These are phyloP conservation scores for Boletellus deceptivus DNA, from an alignment of 1,284 basidiomycete species.

Conservation along the genomic window DNA sequence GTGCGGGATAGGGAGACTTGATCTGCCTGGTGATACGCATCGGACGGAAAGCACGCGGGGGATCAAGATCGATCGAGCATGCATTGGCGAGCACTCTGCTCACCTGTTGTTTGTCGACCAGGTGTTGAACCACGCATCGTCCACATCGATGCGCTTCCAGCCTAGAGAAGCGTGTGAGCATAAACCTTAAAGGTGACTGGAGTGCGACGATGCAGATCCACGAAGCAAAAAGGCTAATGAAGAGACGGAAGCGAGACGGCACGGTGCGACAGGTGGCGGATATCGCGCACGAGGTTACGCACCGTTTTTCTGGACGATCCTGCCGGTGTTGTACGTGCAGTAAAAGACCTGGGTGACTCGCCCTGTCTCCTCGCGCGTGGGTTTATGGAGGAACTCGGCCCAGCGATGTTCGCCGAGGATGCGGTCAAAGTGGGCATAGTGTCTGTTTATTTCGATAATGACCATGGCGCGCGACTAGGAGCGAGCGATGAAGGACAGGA, in stretches of 20 bases:
- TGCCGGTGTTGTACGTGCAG: conserved; percentile 44
- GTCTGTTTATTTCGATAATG: conserved; percentile 55
- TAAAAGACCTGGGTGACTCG: conserved; percentile 52
- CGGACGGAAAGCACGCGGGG: not conserved
- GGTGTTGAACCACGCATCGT: conserved; percentile 52
- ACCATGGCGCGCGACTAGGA: conserved; percentile 62
- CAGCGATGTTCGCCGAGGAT: conserved; percentile 67
- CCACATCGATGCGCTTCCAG: conserved; percentile 59
- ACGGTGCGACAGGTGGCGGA: no score
- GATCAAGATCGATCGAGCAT: conserved; percentile 9
- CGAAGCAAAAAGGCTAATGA: not conserved
- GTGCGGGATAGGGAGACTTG: conserved; percentile 51
- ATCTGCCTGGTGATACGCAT: conserved; percentile 34
- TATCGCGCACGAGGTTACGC: not conserved
- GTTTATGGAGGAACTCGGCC: conserved; percentile 49
- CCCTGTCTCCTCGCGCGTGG: conserved; percentile 42
- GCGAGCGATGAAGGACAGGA: no score
- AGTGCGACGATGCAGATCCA: not conserved
- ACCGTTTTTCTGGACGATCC: conserved; percentile 48
- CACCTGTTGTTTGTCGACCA: conserved; percentile 45
- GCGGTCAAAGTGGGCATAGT: conserved; percentile 36
- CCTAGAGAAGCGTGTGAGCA: conserved; percentile 39
- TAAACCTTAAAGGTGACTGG: not conserved
- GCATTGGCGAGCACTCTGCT: conserved; percentile 5
- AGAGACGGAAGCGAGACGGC: no score